phyloP scores from a whole-genome alignment of 2,329 filamentous ascomycete genomes.

The Alternaria sp. region DNA sequence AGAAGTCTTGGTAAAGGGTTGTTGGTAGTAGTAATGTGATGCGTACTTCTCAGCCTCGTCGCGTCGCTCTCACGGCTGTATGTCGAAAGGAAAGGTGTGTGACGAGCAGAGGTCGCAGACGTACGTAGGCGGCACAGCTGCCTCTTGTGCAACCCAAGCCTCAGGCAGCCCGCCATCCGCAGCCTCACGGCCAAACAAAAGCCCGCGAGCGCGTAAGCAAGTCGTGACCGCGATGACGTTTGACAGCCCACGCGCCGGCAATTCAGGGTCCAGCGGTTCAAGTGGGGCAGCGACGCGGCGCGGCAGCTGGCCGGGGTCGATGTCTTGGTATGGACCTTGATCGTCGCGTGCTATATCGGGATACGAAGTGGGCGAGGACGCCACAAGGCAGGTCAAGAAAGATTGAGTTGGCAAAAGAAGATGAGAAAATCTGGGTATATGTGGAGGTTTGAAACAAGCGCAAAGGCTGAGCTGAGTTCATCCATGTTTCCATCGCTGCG shows the following conservation, averaged over 20 bases:
- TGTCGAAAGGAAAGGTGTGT: background rate
- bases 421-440: background rate
- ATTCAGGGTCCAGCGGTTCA: slow-evolving; percentile 15
- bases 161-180: slow-evolving; percentile 2
- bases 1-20: too few species aligned
- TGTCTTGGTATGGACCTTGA: slow-evolving; percentile 9
- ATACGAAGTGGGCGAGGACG: background rate
- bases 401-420: too few species aligned
- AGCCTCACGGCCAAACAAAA: slow-evolving; percentile 15
- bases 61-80: background rate
- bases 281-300: slow-evolving; percentile 16
- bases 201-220: slow-evolving; percentile 20
- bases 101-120: background rate
- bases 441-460: background rate
- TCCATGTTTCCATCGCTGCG: slow-evolving; percentile 6
- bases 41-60: background rate
- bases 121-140: background rate
- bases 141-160: background rate
- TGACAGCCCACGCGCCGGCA: background rate
- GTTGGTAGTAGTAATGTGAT: background rate
- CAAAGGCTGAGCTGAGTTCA: slow-evolving; percentile 12
- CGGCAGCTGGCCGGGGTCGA: background rate
- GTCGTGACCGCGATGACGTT: slow-evolving; percentile 20
- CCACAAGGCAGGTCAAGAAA: too few species aligned
- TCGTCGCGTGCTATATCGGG: background rate